Conservation (phyloP, 495 filamentous ascomycete species). For the Letharia columbiana region DNA sequence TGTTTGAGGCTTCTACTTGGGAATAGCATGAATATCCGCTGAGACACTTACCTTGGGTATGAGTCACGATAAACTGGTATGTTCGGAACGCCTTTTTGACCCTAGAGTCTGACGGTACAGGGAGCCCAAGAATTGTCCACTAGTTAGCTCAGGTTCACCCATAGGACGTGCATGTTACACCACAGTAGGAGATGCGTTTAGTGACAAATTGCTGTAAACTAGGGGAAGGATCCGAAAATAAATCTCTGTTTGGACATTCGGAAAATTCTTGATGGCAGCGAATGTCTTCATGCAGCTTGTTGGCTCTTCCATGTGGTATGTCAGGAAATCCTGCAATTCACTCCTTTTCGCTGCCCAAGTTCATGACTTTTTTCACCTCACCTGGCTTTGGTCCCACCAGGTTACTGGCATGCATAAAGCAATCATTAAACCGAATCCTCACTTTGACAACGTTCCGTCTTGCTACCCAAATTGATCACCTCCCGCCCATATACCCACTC, state of each 20-base stretch:
- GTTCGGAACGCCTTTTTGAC: not conserved
- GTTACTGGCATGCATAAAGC: not conserved
- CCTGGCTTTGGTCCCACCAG: not conserved
- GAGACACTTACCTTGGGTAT: not conserved
- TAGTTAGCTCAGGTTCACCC: not conserved
- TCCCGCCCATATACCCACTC: not conserved
- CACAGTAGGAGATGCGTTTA: not conserved
- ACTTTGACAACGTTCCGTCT: not conserved
- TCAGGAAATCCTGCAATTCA: not conserved
- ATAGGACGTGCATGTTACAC: not conserved
- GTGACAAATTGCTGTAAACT: not conserved
- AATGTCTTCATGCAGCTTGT: not conserved
- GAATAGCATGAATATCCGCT: not conserved
- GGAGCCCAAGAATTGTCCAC: not conserved
- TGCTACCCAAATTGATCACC: not conserved
- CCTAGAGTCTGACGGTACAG: not conserved
- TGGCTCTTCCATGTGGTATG: not conserved
- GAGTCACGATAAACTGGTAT: not conserved
- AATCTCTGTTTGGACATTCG: not conserved
- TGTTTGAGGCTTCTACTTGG: conserved; percentile 31
- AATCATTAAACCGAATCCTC: not conserved
- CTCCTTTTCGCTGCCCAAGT: not conserved
- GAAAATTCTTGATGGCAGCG: not conserved
- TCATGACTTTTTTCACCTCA: not conserved
- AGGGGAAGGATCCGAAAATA: not conserved